Percentiles rank a stretch among this genome's conserved stretches.
Conservation (phyloP, 208 protist genomes). For the Leishmania tarentolae region DNA sequence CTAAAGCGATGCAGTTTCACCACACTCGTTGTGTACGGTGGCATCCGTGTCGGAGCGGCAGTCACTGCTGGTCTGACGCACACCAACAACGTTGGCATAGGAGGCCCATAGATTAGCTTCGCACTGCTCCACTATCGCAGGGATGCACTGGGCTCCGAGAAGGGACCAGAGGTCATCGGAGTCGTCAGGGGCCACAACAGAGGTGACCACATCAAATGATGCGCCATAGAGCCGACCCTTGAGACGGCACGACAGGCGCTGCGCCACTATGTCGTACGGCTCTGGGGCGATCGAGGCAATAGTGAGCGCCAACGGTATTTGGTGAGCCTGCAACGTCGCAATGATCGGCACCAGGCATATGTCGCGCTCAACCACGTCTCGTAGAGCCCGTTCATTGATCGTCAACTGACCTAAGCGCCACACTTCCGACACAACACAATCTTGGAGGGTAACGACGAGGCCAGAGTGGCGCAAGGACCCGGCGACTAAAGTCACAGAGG, state of each 20-base stretch:
- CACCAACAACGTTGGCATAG: constrained; percentile 66
- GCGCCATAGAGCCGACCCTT: constrained; percentile 72
- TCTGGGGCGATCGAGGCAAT: constrained; percentile 50
- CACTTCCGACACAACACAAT: constrained; percentile 24
- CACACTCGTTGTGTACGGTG: neutral
- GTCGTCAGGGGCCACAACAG: constrained; percentile 22
- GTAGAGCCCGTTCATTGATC: constrained; percentile 18
- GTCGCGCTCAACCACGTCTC: constrained; percentile 31
- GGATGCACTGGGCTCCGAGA: constrained; percentile 25
- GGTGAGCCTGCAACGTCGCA: constrained; percentile 42
- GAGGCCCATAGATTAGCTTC: constrained; percentile 72
- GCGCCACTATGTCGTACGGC: constrained; percentile 30
- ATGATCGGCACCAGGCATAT: constrained; percentile 56
- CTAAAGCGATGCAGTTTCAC: neutral
- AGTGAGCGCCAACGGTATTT: constrained; percentile 39
- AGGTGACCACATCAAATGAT: constrained; percentile 59
- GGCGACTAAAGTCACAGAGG: constrained; percentile 15
- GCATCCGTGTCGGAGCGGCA: neutral
- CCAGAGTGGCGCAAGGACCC: constrained; percentile 14
- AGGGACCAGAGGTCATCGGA: constrained; percentile 17
- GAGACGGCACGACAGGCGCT: constrained; percentile 35
- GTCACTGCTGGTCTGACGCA: neutral
- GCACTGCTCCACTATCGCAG: constrained; percentile 76
- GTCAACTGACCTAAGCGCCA: constrained; percentile 34
- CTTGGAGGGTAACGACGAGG: constrained; percentile 43